These are phyloP conservation scores for Phycomyces blakesleeanus DNA, from an alignment of 192 early-diverging fungal species.

Conservation along the genomic window DNA sequence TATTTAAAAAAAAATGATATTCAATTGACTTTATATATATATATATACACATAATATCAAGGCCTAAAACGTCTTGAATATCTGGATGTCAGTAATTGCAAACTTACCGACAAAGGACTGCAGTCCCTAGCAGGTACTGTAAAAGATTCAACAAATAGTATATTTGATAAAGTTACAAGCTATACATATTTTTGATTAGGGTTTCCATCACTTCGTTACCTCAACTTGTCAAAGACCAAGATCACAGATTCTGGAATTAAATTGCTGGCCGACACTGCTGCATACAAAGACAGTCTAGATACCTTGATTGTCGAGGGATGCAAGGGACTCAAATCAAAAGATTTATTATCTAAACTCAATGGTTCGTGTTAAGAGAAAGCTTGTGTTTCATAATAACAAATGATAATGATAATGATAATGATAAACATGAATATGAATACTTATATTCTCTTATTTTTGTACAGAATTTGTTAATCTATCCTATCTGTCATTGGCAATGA, in stretches of 20 bases:
- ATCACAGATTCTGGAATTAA: conserved; percentile 46
- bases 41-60: too few species aligned
- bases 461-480: conserved; percentile 17
- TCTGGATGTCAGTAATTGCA: conserved; percentile 45
- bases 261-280: conserved; percentile 20
- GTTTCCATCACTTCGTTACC: conserved; percentile 18
- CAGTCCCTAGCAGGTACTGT: conserved; percentile 28
- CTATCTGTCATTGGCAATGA: conserved; percentile 19
- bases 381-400: too few species aligned
- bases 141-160: neutral
- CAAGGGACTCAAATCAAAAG: conserved; percentile 20
- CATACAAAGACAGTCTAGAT: conserved; percentile 27
- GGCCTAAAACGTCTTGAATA: conserved; percentile 40
- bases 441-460: neutral
- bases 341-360: conserved; percentile 11
- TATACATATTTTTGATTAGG: conserved; percentile 14
- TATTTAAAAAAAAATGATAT: too few species aligned
- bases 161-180: neutral
- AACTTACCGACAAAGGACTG: conserved; percentile 43
- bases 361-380: neutral
- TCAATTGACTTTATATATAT: too few species aligned
- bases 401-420: too few species aligned
- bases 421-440: too few species aligned
- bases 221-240: conserved; percentile 50
- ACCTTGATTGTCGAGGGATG: conserved; percentile 39